Base-by-base conservation (phyloP, 306 rosid genomes). In the Canavalia ensiformis region DNA sequence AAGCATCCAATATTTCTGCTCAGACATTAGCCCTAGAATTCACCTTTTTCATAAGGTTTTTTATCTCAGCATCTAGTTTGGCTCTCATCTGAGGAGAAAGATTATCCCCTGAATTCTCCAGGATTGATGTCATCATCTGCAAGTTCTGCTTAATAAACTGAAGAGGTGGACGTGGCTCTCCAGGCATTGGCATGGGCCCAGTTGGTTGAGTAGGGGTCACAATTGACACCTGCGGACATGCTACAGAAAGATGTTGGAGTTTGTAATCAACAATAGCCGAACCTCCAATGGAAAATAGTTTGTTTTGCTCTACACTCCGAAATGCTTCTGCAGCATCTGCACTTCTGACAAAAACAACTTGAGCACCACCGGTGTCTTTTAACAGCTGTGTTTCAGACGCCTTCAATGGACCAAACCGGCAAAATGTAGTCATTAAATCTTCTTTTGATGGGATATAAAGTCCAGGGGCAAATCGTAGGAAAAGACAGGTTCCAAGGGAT, bases 371-470 rank as follows among this genome's bases (percentile, higher is more conserved):
- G 3, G 84, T 60, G 30, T 88, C 93, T 68, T 89, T 75, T 8
- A 82, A 75, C 52, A 87, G 63, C 85, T 73, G 84, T 2, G 91
- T 87, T 81, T 89, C 94, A 0, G 91, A 81, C 67, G 90, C 94
- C 71, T 86, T 89, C 88, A 96, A 77, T 41, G 95, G 92, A 76
- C 98, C 99, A 52, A 89, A 96, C 88, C 44, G 88, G 82, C 83
- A 80, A 90, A 96, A 96, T 55, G 82, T 80, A 42, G 88, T 77
- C 74, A 90, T 33, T 64, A 96, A 76, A 65, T 90, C 90, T 59
- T 86, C 97, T 81, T 87, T 92, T 6, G 94, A 85, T 80, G 97
- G 98, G 83, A 92, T 18, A 56, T 85, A 56, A 46, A 41, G 78
- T 83, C 87, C 94, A 2, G 94, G 83, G 46, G 90, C 77, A 81